Evolutionary conservation across 805 yeast species (phyloP).

Genomic region (Starmerella bombicola): DNA sequence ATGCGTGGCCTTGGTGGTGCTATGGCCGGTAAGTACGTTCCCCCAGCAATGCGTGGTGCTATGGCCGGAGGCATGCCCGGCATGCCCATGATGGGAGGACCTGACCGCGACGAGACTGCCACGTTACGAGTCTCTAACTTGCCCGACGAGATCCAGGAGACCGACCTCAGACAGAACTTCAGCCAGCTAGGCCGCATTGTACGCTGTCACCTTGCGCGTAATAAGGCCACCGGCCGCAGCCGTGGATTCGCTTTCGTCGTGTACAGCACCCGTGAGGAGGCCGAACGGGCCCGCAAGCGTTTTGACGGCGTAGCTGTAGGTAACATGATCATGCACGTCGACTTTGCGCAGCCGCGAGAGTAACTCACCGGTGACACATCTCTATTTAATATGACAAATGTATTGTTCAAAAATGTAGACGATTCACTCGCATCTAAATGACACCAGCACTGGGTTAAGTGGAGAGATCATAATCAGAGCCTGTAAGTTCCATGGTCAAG

Average conservation of each 20-base stretch:
- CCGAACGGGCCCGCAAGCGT: conserved; percentile 61
- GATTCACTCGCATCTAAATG: too few relatives aligned
- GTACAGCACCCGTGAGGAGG: conserved; percentile 44
- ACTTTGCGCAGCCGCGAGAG: conserved; percentile 28
- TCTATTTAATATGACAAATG: not conserved
- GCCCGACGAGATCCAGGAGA: conserved; percentile 74
- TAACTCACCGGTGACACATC: conserved; percentile 3
- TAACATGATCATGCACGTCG: conserved; percentile 57
- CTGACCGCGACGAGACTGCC: conserved; percentile 68
- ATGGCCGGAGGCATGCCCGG: conserved; percentile 29
- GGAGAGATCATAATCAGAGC: too few relatives aligned
- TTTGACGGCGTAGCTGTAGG: conserved; percentile 88
- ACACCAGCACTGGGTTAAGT: too few relatives aligned
- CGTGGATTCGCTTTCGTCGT: conserved; percentile 94
- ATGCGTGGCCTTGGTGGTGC: conserved; percentile 31
- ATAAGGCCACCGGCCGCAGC: conserved; percentile 85
- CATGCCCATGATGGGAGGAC: conserved; percentile 30
- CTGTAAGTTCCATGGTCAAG: too few relatives aligned
- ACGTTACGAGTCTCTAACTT: conserved; percentile 86
- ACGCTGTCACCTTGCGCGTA: conserved; percentile 74
- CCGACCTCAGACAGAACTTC: conserved; percentile 63
- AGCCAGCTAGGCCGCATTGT: conserved; percentile 52
- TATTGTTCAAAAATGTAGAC: not conserved
- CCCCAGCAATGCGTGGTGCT: conserved; percentile 47
- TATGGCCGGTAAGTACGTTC: conserved; percentile 40